Percentiles rank a stretch among this genome's conserved stretches.
Evolutionary conservation across 768 basidiomycete genomes (phyloP).

Genomic region (Agaricus sinodeliciosus): DNA sequence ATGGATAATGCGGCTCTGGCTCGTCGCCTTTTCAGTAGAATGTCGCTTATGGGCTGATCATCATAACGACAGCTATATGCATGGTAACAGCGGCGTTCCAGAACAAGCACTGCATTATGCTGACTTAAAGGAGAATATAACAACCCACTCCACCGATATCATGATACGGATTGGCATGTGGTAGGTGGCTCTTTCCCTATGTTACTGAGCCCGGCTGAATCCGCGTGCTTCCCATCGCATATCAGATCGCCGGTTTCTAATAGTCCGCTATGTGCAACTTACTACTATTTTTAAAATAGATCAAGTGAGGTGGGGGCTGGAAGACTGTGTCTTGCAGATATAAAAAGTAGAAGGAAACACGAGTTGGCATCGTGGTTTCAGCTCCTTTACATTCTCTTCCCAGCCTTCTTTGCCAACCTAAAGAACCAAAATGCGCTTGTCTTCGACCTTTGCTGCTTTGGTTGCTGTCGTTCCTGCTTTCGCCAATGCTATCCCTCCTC

Average conservation of each 20-base stretch:
- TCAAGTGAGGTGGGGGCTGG: too few relatives aligned
- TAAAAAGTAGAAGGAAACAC: neutral
- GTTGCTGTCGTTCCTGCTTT: conserved; percentile 6
- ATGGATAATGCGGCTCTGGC: too few relatives aligned
- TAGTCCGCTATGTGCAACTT: too few relatives aligned
- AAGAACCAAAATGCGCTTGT: conserved; percentile 4
- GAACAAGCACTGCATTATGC: too few relatives aligned
- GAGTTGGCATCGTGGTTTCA: neutral
- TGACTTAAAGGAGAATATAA: too few relatives aligned
- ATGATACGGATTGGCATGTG: neutral
- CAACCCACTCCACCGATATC: too few relatives aligned
- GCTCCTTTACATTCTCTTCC: neutral
- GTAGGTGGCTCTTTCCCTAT: neutral
- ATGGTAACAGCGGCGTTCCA: too few relatives aligned
- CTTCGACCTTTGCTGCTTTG: conserved; percentile 4
- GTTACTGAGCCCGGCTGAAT: neutral
- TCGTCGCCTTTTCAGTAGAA: too few relatives aligned
- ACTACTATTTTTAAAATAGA: too few relatives aligned
- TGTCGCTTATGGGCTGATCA: too few relatives aligned
- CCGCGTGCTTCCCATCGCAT: neutral
- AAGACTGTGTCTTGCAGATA: neutral
- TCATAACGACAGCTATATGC: too few relatives aligned
- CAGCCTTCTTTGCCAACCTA: neutral
- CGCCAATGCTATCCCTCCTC: conserved; percentile 11
- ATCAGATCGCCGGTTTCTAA: neutral